Evolutionary conservation across 768 basidiomycete genomes (phyloP), one percentile per base, ranked within the genome.

Genomic region (Naematelia aurantialba): DNA sequence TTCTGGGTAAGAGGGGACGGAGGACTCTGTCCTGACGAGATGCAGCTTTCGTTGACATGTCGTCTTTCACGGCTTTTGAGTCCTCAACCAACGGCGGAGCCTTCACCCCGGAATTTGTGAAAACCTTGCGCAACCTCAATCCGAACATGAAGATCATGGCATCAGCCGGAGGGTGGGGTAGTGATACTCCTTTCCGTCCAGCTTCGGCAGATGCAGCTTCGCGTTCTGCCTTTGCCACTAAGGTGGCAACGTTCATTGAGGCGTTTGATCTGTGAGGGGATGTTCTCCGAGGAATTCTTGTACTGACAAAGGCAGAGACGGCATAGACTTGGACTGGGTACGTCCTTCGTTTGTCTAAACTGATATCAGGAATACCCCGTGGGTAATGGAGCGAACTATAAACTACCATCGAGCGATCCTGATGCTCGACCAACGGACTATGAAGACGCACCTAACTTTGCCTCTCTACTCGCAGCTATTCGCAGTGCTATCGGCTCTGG

Each of bases 321-420:
- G 52, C 19, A n/a, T 52, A 8, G 52, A 52, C 27, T 10, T 52
- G 12, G 52, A 52, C 24, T 52, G 52, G 52, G 52, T 39, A 39
- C 8, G 34, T 17, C 34, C 8, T 39, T 39, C 8, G 17, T 39
- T 39, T 39, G 24, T 5, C 5, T 46, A 21, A 3, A 21, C 55
- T 56, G 55, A 47, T 11, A 5, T 12, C 14, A 39, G 34, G 27
- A 61, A 55, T 66, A 57, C 30, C 65, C 65, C 4, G 65, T 60
- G 14, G 42, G 34, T 24, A 50, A 55, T 47, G 59, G 62, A 3
- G 59, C 27, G 24, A 48, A 48, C 11, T 63, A 62, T 27, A 45
- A 52, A 25, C 30, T 53, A 1, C 44, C 27, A 8, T 14, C 30
- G 3, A 14, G 12, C 5, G 39, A 60, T 39, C 59, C 53, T 2